Base-by-base conservation (phyloP, 495 filamentous ascomycete genomes). In the Xylaria bambusicola region DNA sequence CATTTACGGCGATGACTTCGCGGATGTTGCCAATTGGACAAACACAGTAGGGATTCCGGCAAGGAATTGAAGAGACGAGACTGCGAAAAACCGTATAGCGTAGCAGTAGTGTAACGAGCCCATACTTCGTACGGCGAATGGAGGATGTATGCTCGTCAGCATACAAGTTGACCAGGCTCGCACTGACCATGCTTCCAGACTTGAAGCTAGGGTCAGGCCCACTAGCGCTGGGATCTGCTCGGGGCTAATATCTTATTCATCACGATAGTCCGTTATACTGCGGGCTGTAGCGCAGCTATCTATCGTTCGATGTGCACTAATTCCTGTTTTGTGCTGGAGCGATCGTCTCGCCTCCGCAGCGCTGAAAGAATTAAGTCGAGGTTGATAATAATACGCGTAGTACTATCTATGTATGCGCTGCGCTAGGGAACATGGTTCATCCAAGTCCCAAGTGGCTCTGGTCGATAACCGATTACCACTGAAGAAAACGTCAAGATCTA, bases 401-500 rank as follows among this genome's bases (percentile, higher is more conserved):
- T 23, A 7, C 10, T 26, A 7, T 3, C 8, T 10, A 5, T 5
- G 29, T 10, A 33, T 10, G 10, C 29, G 29, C 10, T 33, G 10
- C 5, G 29, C 5, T 33, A 10, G 10, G 10, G 9, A 54, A 21
- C 52, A 33, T 54, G 52, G 40, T 54, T 42, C 38, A 54, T 33
- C 52, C 52, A 54, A 23, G 52, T 36, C 7, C 33, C 31, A 38
- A 1, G 20, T n/a, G 26, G 18, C 38, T 29, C 7, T 33, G 38
- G 26, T 4, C 20, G 23, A 47, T 23, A 27, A 38, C 48, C 13
- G 5, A 33, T 40, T 27, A 45, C 31, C 38, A 33, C 38, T 44
- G 20, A 26, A 6, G 26, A 18, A 50, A 24, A 51, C 5, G 51
- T 51, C 46, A 58, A 26, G 56, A 58, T 58, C 56, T 58, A 17